phyloP scores from a whole-genome alignment of 768 basidiomycete species.

The Amanita rubescens region DNA sequence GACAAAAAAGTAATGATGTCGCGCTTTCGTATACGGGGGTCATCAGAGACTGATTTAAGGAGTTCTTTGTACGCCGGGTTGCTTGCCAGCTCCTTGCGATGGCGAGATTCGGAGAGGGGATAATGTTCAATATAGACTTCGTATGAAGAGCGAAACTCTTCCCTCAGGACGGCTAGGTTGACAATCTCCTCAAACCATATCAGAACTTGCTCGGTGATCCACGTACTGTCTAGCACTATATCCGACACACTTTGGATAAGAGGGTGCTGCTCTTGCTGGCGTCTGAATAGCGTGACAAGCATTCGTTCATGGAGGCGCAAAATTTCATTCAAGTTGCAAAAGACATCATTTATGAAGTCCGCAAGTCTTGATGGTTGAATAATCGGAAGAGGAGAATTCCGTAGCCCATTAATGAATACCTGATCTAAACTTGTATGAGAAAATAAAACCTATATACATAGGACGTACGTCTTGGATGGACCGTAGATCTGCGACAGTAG shows the following conservation, averaged over 20 bases:
- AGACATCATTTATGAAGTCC: conserved; percentile 74
- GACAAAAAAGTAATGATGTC: conserved; percentile 80
- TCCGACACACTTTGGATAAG: conserved; percentile 79
- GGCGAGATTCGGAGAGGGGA: conserved; percentile 75
- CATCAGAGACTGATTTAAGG: conserved; percentile 50
- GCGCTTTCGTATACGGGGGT: conserved; percentile 64
- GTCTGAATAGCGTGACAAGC: conserved; percentile 63
- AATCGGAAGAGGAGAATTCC: conserved; percentile 54
- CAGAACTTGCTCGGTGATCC: background rate
- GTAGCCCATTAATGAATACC: conserved; percentile 70
- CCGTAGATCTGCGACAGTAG: conserved; percentile 77
- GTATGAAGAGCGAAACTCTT: conserved; percentile 56
- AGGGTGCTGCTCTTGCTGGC: conserved; percentile 83
- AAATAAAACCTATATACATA: background rate
- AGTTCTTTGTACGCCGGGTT: conserved; percentile 66
- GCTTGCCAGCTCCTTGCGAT: conserved; percentile 65
- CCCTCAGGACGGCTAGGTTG: conserved; percentile 31
- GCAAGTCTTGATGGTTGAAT: conserved; percentile 46
- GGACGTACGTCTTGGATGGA: conserved; percentile 51
- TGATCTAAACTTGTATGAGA: conserved; percentile 18
- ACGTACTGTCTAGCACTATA: conserved; percentile 72
- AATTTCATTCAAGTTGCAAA: conserved; percentile 74
- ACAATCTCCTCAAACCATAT: conserved; percentile 19
- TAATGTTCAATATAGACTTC: conserved; percentile 86
- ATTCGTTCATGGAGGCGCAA: conserved; percentile 59